Conservation (phyloP, 257 asterid genomes). For the Forsythia viridissima region DNA sequence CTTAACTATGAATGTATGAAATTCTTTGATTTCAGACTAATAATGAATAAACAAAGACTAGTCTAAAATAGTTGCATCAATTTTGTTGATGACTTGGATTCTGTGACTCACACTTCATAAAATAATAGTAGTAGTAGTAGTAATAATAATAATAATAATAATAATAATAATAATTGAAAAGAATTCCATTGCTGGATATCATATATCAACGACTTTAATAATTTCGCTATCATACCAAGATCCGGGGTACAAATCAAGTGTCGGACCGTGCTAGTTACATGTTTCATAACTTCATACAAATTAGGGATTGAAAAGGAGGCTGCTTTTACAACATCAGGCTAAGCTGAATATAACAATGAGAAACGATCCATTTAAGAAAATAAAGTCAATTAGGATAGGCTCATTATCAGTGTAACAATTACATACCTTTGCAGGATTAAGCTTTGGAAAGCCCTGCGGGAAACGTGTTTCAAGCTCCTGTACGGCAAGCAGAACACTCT, state of each 20-base stretch:
- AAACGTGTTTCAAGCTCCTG: conserved; percentile 90
- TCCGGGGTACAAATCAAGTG: background rate
- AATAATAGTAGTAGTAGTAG: conserved; percentile 1
- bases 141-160: background rate
- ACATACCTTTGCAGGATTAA: conserved; percentile 82
- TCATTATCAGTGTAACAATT: conserved; percentile 21
- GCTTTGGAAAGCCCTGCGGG: conserved; percentile 91
- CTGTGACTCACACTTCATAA: background rate
- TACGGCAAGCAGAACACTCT: conserved; percentile 77
- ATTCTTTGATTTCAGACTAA: background rate
- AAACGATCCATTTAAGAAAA: conserved; percentile 7
- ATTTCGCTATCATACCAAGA: background rate
- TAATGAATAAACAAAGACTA: background rate
- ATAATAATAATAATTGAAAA: background rate
- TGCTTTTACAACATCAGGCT: background rate
- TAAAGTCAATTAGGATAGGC: conserved; percentile 5
- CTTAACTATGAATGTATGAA: background rate
- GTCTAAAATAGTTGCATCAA: conserved; percentile 6
- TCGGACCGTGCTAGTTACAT: background rate
- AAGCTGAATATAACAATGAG: conserved; percentile 8
- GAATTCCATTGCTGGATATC: background rate
- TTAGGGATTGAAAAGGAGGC: conserved; percentile 4
- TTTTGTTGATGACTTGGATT: conserved; percentile 1
- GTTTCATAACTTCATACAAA: conserved; percentile 4
- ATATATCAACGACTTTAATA: background rate